Evolutionary conservation across 768 basidiomycete genomes (phyloP), one percentile per base, ranked within the genome.

Genomic region (Saitozyma podzolica): DNA sequence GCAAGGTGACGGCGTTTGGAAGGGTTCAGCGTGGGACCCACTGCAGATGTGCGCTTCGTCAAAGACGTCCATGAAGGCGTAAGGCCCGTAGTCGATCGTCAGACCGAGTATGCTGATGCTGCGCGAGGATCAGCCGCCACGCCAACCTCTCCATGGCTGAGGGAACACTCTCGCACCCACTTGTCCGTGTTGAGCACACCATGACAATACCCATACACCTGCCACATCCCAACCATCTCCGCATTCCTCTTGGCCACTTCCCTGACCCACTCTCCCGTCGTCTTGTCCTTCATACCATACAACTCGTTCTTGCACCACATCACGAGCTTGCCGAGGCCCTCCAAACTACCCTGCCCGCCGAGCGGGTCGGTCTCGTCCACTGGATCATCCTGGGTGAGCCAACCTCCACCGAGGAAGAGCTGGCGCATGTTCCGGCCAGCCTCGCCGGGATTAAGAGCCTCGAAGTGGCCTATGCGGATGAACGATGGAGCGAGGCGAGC

Each of bases 121-220:
- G 20, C 7, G 8, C 8, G 40, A 10, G 45, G 29, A 29, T 61
- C 53, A 61, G 60, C 53, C 11, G 9, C 8, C 11, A 10, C 14
- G 17, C 51, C 51, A 8, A 11, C 51, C 13, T 39, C 51, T 19
- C 7, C 5, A 29, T 5, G 29, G 29, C 29, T 2, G 5, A 2
- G 5, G 29, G 29, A 29, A 52, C 2, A 8, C 10, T 2, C 39
- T 52, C 19, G 11, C 9, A 41, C 61, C 49, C 54, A 62, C 61
- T 95, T 96, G 82, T 97, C 95, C 1, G 94, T 95, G 74, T 98
- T 98, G 70, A 99, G 92, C 43, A 99, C 95, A 0, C 92, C 92
- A 73, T 93, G 91, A 57, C 73, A 76, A 50, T 66, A 73, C 0
- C 79, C 75, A 50, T 78, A 76, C 51, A 77, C 91, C 80, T 98